Base-by-base conservation (phyloP, 2,329 filamentous ascomycete genomes). In the Arthrobotrys sphaeroides region DNA sequence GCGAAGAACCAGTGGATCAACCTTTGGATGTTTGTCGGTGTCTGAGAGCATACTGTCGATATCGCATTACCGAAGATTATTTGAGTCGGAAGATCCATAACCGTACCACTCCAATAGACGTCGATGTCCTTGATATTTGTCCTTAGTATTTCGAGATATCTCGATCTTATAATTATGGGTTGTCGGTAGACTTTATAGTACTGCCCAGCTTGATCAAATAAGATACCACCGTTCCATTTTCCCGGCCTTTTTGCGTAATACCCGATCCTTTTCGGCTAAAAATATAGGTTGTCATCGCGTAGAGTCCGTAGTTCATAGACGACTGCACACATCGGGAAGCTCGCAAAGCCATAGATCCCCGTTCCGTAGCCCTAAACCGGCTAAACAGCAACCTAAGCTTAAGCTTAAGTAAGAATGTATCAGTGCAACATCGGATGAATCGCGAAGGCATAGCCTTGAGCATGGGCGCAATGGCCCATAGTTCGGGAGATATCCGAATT, bases 401-500 rank as follows among this genome's bases (percentile, higher is more conserved):
- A 55, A 55, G 51, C 51, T 55, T 55, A 55, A 55, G 51, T 38
- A 55, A 55, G 51, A 38, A 55, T 55, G 51, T 55, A 55, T 42
- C n/a, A 53, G 43, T 20, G 24, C 20, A 26, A 20, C 31, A 42
- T 51, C 43, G 51, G 53, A 53, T 43, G 43, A 53, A 68, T 20
- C 5, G 42, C 40, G 28, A 49, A 33, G 9, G 24, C 22, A 10
- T 55, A n/a, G 45, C 22, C 55, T 26, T 36, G 13, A 3, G 2
- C 7, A 2, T n/a, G 38, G 13, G 47, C 26, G 9, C 24, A 33
- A 22, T 43, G 43, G 66, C 45, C 66, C 36, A 33, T 10, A n/a
- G 16, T 53, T 70, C 66, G 66, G 66, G 40, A 70, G 53, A 13
- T 70, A 43, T 45, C 55, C 66, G 66, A 55, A 53, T n/a, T n/a